Evolutionary conservation across 441 rosid species (phyloP), one percentile per base, ranked within the genome.

Genomic region (Euphorbia schlechtendalii): DNA sequence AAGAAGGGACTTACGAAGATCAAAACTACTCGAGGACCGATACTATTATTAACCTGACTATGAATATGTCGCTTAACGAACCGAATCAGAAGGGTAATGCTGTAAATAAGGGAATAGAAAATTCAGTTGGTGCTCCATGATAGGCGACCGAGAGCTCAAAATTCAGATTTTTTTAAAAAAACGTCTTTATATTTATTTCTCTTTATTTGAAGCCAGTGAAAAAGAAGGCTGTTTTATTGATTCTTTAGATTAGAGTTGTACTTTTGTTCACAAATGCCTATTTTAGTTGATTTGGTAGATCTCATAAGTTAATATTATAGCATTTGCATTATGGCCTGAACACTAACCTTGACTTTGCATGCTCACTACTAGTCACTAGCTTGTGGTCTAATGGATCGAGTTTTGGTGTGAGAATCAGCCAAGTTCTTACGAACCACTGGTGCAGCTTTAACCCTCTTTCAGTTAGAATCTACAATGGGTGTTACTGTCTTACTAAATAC

Each of bases 1-100:
- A 45, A 0, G 40, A 27, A 27, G 78, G 61, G 73, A 71, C 64
- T 55, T 20, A 11, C 9, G 81, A 59, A 53, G 74, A 68, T 6
- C 81, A 60, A 57, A 72, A 68, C 34, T 70, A 69, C 28, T 12
- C 61, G n/a, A 63, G 70, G 69, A 52, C 52, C 20, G 68, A 49
- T 60, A 63, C 88, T 65, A 75, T 87, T n/a, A 61, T 82, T 65
- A 71, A 72, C 66, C 79, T 64, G 38, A 82, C 90, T 8, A 78
- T 72, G 72, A 83, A 83, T 63, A 88, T 87, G 67, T 76, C 81
- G 43, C 76, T 87, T 28, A 73, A 67, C 49, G 66, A 73, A 69
- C 67, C 61, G 78, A 59, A 40, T 12, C 55, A 45, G 49, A 78
- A 67, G 77, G 71, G 49, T 9, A 52, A 36, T 45, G 30, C 55